A percentile compares a stretch with the other conserved stretches of the same genome.
phyloP scores from a whole-genome alignment of 805 yeast genomes.

The Millerozyma miso region DNA sequence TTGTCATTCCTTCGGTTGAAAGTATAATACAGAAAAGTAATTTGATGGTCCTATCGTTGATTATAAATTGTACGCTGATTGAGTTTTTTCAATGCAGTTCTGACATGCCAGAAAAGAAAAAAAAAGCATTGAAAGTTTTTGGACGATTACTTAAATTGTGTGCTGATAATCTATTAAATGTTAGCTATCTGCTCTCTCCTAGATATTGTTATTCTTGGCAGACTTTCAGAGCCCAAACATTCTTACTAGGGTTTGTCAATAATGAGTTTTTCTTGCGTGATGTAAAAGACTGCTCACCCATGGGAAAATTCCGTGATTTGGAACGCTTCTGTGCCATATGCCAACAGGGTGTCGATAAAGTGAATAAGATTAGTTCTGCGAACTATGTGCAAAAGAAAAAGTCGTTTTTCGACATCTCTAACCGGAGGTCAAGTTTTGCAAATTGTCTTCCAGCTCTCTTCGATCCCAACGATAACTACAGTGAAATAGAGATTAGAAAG shows the following conservation, averaged over 20 bases:
- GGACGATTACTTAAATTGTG: background rate
- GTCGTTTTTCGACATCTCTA: background rate
- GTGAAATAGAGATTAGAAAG: background rate
- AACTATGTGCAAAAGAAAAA: background rate
- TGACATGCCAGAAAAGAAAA: background rate
- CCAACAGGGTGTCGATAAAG: background rate
- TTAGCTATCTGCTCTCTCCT: background rate
- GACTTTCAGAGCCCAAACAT: background rate
- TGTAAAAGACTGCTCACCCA: background rate
- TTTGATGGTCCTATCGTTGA: background rate
- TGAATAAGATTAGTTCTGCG: background rate
- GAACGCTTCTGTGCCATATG: background rate
- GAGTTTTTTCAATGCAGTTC: too few species aligned
- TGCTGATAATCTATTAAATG: background rate
- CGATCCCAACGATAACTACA: background rate
- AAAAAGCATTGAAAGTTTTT: background rate
- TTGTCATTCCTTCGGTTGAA: conserved; percentile 33
- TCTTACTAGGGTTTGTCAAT: background rate
- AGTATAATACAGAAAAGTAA: conserved; percentile 28
- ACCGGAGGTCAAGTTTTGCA: too few species aligned
- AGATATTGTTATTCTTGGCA: background rate
- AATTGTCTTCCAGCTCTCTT: background rate
- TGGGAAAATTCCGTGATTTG: background rate
- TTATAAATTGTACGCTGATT: too few species aligned
- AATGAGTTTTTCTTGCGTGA: background rate